Percentiles rank a stretch among this genome's conserved stretches.
phyloP scores from a whole-genome alignment of 1,284 basidiomycete species.

The Boletus sp. region DNA sequence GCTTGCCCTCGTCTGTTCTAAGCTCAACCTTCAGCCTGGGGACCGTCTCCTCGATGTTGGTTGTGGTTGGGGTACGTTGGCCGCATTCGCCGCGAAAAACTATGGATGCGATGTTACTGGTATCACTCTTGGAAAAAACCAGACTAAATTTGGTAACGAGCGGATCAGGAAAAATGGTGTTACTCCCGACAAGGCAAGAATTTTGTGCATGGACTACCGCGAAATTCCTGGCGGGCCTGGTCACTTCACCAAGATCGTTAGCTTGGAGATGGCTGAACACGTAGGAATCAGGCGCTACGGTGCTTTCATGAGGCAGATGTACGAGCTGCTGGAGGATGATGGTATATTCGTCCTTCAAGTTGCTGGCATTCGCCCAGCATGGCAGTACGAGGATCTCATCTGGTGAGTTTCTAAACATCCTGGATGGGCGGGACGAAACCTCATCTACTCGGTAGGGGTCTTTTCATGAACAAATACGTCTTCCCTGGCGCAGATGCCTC shows the following conservation, averaged over 20 bases:
- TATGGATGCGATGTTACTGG: constrained; percentile 95
- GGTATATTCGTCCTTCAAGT: constrained; percentile 97
- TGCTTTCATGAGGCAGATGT: constrained; percentile 88
- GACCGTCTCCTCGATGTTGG: constrained; percentile 92
- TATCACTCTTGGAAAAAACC: constrained; percentile 89
- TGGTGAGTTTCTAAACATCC: constrained; percentile 54
- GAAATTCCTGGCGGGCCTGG: constrained; percentile 83
- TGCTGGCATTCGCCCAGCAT: constrained; percentile 87
- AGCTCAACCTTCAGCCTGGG: constrained; percentile 82
- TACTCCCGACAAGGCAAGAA: constrained; percentile 76
- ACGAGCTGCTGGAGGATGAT: constrained; percentile 92
- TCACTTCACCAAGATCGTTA: constrained; percentile 93
- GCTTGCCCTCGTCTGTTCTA: constrained; percentile 91
- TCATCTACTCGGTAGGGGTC: constrained; percentile 48
- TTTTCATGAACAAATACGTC: constrained; percentile 96
- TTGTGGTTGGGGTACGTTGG: constrained; percentile 98
- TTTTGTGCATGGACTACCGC: constrained; percentile 94
- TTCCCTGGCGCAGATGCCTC: constrained; percentile 99
- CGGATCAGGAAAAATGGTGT: constrained; percentile 84
- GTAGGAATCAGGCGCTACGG: constrained; percentile 95
- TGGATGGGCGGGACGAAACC: not conserved
- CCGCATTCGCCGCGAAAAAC: constrained; percentile 96
- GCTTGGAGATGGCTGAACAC: constrained; percentile 99
- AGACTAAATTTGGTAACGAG: constrained; percentile 90
- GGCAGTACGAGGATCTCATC: constrained; percentile 98